Conservation (phyloP, 2,329 filamentous ascomycete genomes). For the Fusarium pseudoanthophilum region DNA sequence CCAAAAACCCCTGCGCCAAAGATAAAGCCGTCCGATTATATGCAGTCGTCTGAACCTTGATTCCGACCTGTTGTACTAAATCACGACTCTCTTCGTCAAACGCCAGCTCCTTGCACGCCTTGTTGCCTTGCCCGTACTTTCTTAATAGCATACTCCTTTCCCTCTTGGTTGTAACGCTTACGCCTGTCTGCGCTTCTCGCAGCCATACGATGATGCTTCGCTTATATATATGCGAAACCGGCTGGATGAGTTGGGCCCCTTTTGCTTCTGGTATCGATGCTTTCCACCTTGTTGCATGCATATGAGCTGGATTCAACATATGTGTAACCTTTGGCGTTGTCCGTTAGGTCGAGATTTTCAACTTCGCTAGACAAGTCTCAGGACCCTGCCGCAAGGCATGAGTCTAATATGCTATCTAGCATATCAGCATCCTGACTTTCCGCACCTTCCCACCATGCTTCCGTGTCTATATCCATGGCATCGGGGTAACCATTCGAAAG, state of each 20-base stretch:
- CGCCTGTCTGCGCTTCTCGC: background rate
- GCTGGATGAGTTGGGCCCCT: background rate
- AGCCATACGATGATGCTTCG: background rate
- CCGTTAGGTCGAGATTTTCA: background rate
- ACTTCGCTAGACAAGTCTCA: conserved; percentile 19
- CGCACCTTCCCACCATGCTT: conserved; percentile 72
- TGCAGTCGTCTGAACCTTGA: conserved; percentile 33
- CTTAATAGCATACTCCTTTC: conserved; percentile 2
- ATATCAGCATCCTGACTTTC: conserved; percentile 61
- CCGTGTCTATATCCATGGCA: conserved; percentile 69
- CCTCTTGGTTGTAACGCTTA: background rate
- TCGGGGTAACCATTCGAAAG: conserved; percentile 63
- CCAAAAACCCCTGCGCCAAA: conserved; percentile 40
- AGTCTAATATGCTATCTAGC: conserved; percentile 68
- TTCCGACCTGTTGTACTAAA: conserved; percentile 23
- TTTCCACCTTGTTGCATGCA: background rate
- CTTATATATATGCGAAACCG: background rate
- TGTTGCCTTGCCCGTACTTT: conserved; percentile 23
- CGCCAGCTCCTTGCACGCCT: conserved; percentile 41
- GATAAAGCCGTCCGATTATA: conserved; percentile 42
- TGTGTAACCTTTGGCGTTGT: background rate
- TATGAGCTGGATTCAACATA: background rate
- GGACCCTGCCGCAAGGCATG: conserved; percentile 61
- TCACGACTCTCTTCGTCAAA: conserved; percentile 36
- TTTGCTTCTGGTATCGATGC: background rate